Evolutionary conservation across 768 basidiomycete species (phyloP).

Genomic region (Pisolithus microcarpus): DNA sequence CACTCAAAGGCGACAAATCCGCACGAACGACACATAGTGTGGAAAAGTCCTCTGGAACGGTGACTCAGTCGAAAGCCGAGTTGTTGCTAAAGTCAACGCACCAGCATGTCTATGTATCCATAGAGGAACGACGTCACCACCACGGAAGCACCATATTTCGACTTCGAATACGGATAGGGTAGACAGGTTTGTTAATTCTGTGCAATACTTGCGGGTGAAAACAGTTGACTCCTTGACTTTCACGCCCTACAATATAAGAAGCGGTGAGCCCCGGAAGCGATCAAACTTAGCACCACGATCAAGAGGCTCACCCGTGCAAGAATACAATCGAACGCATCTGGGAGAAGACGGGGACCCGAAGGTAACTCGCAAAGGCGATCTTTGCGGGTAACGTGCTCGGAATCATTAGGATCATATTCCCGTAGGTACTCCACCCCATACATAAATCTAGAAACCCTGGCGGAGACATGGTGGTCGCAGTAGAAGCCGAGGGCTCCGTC

Average conservation of each 20-base stretch:
- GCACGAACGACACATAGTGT: slow-evolving; percentile 75
- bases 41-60: slow-evolving; percentile 53
- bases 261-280: slow-evolving; percentile 3
- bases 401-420: slow-evolving; percentile 56
- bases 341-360: slow-evolving; percentile 68
- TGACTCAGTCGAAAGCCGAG: slow-evolving; percentile 2
- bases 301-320: slow-evolving; percentile 46
- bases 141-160: slow-evolving; percentile 79
- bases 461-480: slow-evolving; percentile 77
- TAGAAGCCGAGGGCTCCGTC: slow-evolving; percentile 82
- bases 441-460: slow-evolving; percentile 73
- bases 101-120: slow-evolving; percentile 61
- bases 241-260: slow-evolving; percentile 43
- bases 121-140: slow-evolving; percentile 60
- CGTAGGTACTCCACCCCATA: slow-evolving; percentile 78
- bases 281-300: not conserved
- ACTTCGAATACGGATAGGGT: slow-evolving; percentile 78
- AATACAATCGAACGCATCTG: slow-evolving; percentile 80
- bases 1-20: slow-evolving; percentile 63
- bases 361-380: slow-evolving; percentile 68
- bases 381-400: slow-evolving; percentile 57
- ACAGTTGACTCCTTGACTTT: slow-evolving; percentile 79
- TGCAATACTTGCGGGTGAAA: slow-evolving; percentile 76
- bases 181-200: slow-evolving; percentile 68
- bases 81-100: slow-evolving; percentile 7